These are phyloP conservation scores for Punica granatum DNA, from an alignment of 345 rosid genomes.

Conservation along the genomic window DNA sequence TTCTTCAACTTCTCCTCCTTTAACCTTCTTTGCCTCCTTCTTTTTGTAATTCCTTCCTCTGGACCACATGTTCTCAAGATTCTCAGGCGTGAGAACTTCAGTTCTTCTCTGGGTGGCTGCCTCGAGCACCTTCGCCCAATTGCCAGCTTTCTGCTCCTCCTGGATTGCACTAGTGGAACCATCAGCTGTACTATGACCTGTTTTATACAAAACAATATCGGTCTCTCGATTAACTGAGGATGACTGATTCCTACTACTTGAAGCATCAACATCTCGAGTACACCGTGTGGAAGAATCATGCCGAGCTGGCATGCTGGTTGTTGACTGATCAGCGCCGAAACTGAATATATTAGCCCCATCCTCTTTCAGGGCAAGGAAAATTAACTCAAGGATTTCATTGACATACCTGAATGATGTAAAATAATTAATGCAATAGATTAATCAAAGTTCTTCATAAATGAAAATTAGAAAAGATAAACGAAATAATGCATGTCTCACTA, in stretches of 20 bases:
- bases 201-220: slow-evolving; percentile 24
- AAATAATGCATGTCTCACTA: background rate
- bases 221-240: slow-evolving; percentile 33
- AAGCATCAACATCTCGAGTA: slow-evolving; percentile 21
- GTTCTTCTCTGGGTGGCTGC: slow-evolving; percentile 88
- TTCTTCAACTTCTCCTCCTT: slow-evolving; percentile 19
- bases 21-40: slow-evolving; percentile 51
- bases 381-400: slow-evolving; percentile 73
- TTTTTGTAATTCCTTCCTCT: slow-evolving; percentile 87
- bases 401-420: slow-evolving; percentile 49
- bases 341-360: slow-evolving; percentile 24
- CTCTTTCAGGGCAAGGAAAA: slow-evolving; percentile 52
- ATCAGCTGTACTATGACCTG: slow-evolving; percentile 23
- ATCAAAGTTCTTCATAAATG: background rate
- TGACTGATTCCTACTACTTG: slow-evolving; percentile 17
- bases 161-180: slow-evolving; percentile 18
- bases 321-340: slow-evolving; percentile 30
- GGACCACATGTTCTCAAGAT: slow-evolving; percentile 98
- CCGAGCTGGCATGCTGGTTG: slow-evolving; percentile 21
- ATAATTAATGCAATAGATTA: background rate
- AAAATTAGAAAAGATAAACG: background rate
- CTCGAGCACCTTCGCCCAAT: slow-evolving; percentile 80
- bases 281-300: slow-evolving; percentile 5
- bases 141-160: slow-evolving; percentile 44
- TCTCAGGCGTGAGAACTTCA: slow-evolving; percentile 93